Evolutionary conservation across 495 filamentous ascomycete species (phyloP), one percentile per base, ranked within the genome.

Genomic region (Penicillium canariense): DNA sequence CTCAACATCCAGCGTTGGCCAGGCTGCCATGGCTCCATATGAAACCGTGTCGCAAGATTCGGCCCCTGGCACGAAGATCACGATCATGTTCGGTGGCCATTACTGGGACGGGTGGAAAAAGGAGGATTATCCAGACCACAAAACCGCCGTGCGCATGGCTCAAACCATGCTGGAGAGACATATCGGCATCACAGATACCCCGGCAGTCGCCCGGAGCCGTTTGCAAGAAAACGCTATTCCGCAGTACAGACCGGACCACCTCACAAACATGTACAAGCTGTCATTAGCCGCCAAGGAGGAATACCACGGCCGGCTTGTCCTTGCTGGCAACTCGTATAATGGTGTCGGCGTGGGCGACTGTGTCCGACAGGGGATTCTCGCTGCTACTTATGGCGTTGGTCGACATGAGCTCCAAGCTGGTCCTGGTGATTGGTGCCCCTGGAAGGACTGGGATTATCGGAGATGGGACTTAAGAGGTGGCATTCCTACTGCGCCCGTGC

Each of bases 61-160:
- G 22, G 75, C 68, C 9, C 66, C 69, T 0, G 90, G 90, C 27
- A 96, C 90, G 14, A 96, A 96, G 65, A 67, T 99, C 27, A 97
- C 93, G 12, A 88, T 97, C 47, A 96, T 99, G 88, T 70, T 97
- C 20, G 94, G 94, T 46, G 94, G 94, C 5, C 93, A 97, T 72
- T 91, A 87, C 75, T 97, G 92, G 93, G 83, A 89, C 58, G 77
- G 68, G 36, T 83, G 76, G 77, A 68, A 78, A 22, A 67, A 71
- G 12, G 40, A 63, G 0, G 72, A 79, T 22, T 73, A 75, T 34
- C 88, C 88, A 0, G 75, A 81, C 54, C 75, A 84, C 45, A 77
- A 85, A 10, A 74, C 86, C 50, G 90, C 84, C 18, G 71, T 84
- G 26, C 59, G 62, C 2, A 86, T 92, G 80, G 91, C 93, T 15